phyloP scores from a whole-genome alignment of 2,329 filamentous ascomycete genomes.

The Trematosphaeria pertusa region DNA sequence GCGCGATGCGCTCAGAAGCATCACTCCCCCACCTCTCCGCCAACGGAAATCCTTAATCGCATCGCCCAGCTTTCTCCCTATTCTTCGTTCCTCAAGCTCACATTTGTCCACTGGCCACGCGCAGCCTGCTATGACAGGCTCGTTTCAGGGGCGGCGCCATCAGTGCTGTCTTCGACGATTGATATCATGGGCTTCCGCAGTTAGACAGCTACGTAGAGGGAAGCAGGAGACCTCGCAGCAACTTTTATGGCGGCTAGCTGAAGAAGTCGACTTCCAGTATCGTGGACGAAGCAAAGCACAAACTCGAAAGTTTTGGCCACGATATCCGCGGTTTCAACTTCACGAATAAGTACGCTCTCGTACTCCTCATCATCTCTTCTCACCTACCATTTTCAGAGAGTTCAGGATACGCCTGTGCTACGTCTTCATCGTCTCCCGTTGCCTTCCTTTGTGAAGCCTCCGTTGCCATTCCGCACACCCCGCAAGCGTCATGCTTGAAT shows the following conservation, averaged over 20 bases:
- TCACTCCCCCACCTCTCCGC: not conserved
- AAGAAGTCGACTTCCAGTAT: not conserved
- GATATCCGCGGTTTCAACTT: too few species aligned
- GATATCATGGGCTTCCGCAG: not conserved
- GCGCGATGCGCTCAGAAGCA: too few species aligned
- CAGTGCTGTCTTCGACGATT: not conserved
- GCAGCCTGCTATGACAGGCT: conserved; percentile 2
- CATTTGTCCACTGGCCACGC: not conserved
- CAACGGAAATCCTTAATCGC: conserved; percentile 4
- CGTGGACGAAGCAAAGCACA: not conserved
- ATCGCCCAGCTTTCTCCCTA: conserved; percentile 1
- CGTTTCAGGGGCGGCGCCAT: conserved; percentile 4
- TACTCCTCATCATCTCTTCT: not conserved
- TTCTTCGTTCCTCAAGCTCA: conserved; percentile 5
- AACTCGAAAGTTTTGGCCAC: not conserved
- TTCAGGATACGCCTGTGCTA: not conserved
- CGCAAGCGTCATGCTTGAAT: too few species aligned
- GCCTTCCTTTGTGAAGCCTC: not conserved
- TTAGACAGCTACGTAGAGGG: not conserved
- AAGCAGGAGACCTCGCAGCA: conserved; percentile 2
- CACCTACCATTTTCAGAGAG: not conserved
- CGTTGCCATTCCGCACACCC: conserved; percentile 4
- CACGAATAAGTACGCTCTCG: not conserved
- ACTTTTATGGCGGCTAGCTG: not conserved
- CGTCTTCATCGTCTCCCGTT: conserved; percentile 3